These are phyloP conservation scores for Gossypium australe DNA, from an alignment of 345 rosid species.

Conservation along the genomic window DNA sequence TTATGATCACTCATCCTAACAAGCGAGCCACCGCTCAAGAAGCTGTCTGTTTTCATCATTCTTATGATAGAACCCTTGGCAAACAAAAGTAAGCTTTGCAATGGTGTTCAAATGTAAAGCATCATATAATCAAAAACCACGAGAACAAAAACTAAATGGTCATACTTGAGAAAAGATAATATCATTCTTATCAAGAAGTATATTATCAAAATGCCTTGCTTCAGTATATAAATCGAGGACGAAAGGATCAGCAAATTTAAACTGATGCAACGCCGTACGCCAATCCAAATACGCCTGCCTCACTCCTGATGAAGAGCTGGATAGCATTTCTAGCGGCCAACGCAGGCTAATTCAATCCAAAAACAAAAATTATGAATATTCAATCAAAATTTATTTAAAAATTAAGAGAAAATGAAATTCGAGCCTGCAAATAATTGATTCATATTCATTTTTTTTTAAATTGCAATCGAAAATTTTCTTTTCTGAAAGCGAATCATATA, in stretches of 20 bases:
- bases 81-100: slow-evolving; percentile 1
- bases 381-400: neutral
- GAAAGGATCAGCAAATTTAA: slow-evolving; percentile 52
- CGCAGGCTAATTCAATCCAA: slow-evolving; percentile 29
- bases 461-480: neutral
- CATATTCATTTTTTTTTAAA: too few relatives aligned
- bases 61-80: slow-evolving; percentile 39
- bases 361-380: neutral
- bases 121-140: neutral
- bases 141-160: neutral
- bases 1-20: slow-evolving; percentile 34
- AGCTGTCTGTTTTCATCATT: slow-evolving; percentile 20
- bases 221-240: slow-evolving; percentile 16
- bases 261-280: slow-evolving; percentile 36
- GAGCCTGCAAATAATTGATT: neutral
- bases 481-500: neutral
- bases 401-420: neutral
- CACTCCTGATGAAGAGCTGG: slow-evolving; percentile 25
- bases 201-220: slow-evolving; percentile 26
- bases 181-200: slow-evolving; percentile 34
- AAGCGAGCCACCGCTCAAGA: slow-evolving; percentile 19
- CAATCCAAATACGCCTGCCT: slow-evolving; percentile 48
- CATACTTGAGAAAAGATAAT: slow-evolving; percentile 46
- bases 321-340: slow-evolving; percentile 35
- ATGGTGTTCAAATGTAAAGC: neutral